Percentiles rank a stretch among this genome's conserved stretches.
Evolutionary conservation across 768 basidiomycete species (phyloP).

Genomic region (Rhodotorula kratochvilovae): DNA sequence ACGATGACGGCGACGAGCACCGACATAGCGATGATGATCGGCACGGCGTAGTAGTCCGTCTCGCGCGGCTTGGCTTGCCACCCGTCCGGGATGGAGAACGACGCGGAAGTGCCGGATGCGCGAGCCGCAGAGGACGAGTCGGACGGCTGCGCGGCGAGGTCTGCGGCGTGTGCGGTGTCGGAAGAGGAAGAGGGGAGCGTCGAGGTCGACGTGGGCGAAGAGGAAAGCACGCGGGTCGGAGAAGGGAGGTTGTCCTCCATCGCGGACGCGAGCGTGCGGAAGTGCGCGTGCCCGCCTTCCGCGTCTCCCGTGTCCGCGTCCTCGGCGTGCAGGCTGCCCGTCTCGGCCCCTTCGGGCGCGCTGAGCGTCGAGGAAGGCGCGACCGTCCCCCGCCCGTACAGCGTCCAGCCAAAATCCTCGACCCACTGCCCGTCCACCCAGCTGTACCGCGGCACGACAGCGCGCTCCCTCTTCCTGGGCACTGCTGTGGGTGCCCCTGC

Average conservation of each 20-base stretch:
- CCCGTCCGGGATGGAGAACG: constrained; percentile 18
- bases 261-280: background rate
- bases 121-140: background rate
- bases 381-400: background rate
- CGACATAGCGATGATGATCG: constrained; percentile 33
- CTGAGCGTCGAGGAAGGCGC: background rate
- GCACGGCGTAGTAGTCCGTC: constrained; percentile 36
- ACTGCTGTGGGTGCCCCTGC: too few species aligned
- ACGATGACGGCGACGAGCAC: constrained; percentile 33
- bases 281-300: too few species aligned
- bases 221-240: background rate
- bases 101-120: background rate
- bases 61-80: constrained; percentile 26
- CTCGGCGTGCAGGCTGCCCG: too few species aligned
- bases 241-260: background rate
- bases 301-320: too few species aligned
- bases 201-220: background rate
- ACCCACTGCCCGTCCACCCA: constrained; percentile 6
- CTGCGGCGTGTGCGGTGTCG: background rate
- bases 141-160: background rate
- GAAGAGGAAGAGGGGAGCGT: too few species aligned
- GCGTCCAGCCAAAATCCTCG: constrained; percentile 15
- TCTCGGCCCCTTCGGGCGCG: background rate
- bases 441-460: background rate
- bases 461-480: too few species aligned